phyloP scores from a whole-genome alignment of 768 basidiomycete species.

The Rhizopogon roseolus region DNA sequence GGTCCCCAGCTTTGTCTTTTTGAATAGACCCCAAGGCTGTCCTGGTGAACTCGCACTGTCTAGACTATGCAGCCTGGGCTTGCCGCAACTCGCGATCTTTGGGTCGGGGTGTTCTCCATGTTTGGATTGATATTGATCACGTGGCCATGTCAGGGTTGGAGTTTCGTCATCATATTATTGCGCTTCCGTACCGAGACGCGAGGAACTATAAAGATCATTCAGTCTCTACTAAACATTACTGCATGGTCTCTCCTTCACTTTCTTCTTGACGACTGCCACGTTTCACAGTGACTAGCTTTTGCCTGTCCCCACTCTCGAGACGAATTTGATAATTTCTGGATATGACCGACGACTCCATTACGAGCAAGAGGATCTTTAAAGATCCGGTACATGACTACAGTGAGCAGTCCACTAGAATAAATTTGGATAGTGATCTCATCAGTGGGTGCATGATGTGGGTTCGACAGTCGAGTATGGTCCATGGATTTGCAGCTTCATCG shows the following conservation, averaged over 20 bases:
- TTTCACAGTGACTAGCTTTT: background rate
- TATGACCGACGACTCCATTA: slow-evolving; percentile 2
- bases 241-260: background rate
- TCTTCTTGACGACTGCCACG: background rate
- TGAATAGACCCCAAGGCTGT: background rate
- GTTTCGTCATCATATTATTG: background rate
- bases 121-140: background rate
- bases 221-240: background rate
- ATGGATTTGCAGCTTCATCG: slow-evolving; percentile 49
- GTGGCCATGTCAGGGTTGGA: background rate
- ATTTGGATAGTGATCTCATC: background rate
- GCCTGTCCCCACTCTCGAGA: background rate
- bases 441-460: background rate
- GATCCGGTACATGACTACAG: slow-evolving; percentile 40
- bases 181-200: too few species aligned
- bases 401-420: slow-evolving; percentile 10
- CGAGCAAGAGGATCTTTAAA: slow-evolving; percentile 25
- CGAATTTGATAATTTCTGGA: background rate
- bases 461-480: slow-evolving; percentile 24
- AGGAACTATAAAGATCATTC: background rate
- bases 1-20: background rate
- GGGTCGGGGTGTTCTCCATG: too few species aligned
- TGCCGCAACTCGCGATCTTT: too few species aligned
- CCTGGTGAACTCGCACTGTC: background rate
- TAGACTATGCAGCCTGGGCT: background rate